Base-by-base conservation (phyloP, 2,329 filamentous ascomycete species). In the Exophiala dermatitidis region DNA sequence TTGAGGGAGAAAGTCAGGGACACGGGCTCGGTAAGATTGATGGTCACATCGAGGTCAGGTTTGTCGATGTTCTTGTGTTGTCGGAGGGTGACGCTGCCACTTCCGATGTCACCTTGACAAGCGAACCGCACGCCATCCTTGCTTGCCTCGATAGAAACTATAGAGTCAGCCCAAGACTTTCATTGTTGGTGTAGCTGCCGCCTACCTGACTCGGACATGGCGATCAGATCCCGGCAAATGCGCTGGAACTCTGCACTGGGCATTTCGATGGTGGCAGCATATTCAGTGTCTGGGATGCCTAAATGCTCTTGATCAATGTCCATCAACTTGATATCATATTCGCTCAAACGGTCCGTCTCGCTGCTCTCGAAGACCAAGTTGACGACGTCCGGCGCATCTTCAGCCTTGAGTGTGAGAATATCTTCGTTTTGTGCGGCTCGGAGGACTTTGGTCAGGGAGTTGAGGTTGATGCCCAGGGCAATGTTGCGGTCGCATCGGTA, bases 321-420 rank as follows among this genome's bases (percentile, higher is more conserved):
- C 93, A 98, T 98, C 71, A 98, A 84, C 81, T 98, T 98, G 74
- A 98, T 87, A 73, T 98, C 93, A 72, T 98, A 98, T 78, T 98
- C 94, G 81, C 88, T 95, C 69, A 98, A 82, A 63, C 93, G 82
- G 73, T 98, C 93, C 66, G 82, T 87, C 68, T 86, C 83, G 62
- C 81, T 77, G 77, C 84, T 95, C 83, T 98, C 94, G 69, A 98
- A 98, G 64, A 90, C 81, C 62, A 98, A 78, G 79, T 95, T 97
- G 65, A 98, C 84, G 46, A 90, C 88, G 73, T 98, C 93, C 45
- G 93, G 93, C 37, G 89, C 85, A 71, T 98, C 94, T 70, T 97
- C 91, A 9, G 93, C 93, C 83, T 97, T 98, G 71, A 98, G 79
- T 26, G 91, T 98, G 64, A 98, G 77, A 64, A 95, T 85, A 68